Evolutionary conservation across 176 grass and related monocot genomes (phyloP).

Genomic region (Raddia distichophylla): DNA sequence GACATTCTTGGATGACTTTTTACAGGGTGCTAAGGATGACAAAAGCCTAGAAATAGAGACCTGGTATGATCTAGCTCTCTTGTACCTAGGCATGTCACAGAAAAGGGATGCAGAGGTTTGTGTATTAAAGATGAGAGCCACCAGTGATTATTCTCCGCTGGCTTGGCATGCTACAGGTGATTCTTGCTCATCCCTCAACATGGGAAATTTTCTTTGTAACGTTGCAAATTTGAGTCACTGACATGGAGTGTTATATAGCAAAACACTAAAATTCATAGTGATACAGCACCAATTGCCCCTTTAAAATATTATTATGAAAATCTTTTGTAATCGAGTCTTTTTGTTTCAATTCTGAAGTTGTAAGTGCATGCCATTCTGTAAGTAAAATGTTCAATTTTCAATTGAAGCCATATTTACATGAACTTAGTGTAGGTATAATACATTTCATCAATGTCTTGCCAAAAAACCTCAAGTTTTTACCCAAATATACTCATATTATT

Average conservation of each 20-base stretch:
- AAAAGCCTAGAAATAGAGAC: constrained; percentile 79
- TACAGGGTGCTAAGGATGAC: constrained; percentile 66
- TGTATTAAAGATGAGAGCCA: constrained; percentile 62
- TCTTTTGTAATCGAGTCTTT: background rate
- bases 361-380: constrained; percentile 11
- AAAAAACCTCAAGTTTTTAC: background rate
- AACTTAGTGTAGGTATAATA: background rate
- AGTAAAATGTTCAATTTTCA: background rate
- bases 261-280: too few relatives aligned
- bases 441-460: background rate
- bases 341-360: constrained; percentile 22
- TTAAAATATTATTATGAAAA: background rate
- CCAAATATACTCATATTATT: constrained; percentile 38
- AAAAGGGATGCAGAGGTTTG: constrained; percentile 88
- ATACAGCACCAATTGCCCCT: too few relatives aligned
- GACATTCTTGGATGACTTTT: constrained; percentile 32
- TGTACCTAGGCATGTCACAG: constrained; percentile 84
- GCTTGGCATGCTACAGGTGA: constrained; percentile 87
- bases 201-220: too few relatives aligned
- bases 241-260: too few relatives aligned
- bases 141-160: constrained; percentile 62
- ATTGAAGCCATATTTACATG: background rate
- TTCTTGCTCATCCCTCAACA: constrained; percentile 19
- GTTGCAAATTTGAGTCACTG: too few relatives aligned
- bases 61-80: constrained; percentile 92